phyloP scores from a whole-genome alignment of 371 early-diverging fungal genomes.

The Syncephalastrum racemosum region DNA sequence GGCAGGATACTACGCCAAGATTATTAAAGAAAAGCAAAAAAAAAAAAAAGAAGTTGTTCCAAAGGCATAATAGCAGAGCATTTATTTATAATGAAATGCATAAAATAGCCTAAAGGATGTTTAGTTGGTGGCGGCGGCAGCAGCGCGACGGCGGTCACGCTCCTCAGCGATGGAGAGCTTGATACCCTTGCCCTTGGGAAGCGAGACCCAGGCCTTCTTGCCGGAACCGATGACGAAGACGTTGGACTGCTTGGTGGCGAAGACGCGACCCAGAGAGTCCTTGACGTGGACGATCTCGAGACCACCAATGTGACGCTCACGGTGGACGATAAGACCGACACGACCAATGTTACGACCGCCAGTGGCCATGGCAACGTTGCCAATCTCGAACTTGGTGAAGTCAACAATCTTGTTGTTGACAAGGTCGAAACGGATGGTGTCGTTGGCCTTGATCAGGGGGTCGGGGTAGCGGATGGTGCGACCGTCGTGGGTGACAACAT shows the following conservation, averaged over 20 bases:
- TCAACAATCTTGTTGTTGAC: slow-evolving; percentile 93
- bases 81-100: too few species aligned
- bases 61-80: too few species aligned
- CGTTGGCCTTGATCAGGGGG: slow-evolving; percentile 98
- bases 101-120: neutral
- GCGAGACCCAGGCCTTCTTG: slow-evolving; percentile 83
- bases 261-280: slow-evolving; percentile 86
- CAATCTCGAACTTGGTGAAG: slow-evolving; percentile 94
- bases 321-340: slow-evolving; percentile 97
- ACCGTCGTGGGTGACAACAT: slow-evolving; percentile 98
- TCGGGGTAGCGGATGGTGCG: slow-evolving; percentile 99
- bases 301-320: slow-evolving; percentile 97
- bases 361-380: slow-evolving; percentile 96
- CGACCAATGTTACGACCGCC: slow-evolving; percentile 99
- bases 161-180: slow-evolving; percentile 98
- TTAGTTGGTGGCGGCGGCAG: slow-evolving; percentile 45
- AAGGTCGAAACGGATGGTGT: slow-evolving; percentile 98
- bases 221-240: slow-evolving; percentile 89
- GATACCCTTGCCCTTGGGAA: slow-evolving; percentile 98
- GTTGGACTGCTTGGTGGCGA: slow-evolving; percentile 91
- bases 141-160: slow-evolving; percentile 86
- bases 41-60: too few species aligned
- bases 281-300: slow-evolving; percentile 95
- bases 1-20: too few species aligned
- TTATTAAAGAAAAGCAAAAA: too few species aligned